phyloP scores from a whole-genome alignment of 352 stramenopile species.

The Pythium oligandrum region DNA sequence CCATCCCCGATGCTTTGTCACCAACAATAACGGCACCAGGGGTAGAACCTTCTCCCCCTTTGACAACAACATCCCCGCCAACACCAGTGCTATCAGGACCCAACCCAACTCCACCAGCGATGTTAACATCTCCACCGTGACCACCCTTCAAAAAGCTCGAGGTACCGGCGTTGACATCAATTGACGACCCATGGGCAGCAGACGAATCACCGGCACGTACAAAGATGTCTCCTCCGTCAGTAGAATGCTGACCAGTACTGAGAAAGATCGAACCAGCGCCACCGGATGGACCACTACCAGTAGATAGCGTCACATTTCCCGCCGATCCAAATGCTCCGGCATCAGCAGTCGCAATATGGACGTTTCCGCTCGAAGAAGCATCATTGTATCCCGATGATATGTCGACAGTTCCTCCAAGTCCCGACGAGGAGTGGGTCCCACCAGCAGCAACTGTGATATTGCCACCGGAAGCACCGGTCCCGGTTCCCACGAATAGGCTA shows the following conservation, averaged over 20 bases:
- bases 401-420: too few relatives aligned
- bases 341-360: too few relatives aligned
- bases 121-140: conserved; percentile 12
- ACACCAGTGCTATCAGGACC: neutral
- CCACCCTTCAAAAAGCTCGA: too few relatives aligned
- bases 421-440: too few relatives aligned
- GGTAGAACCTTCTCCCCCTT: conserved; percentile 5
- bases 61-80: neutral
- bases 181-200: too few relatives aligned
- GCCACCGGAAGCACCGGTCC: neutral
- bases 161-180: too few relatives aligned
- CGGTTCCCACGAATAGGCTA: conserved; percentile 4
- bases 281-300: conserved; percentile 1
- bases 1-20: conserved; percentile 17
- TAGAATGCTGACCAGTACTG: too few relatives aligned
- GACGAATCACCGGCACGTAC: too few relatives aligned
- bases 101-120: conserved; percentile 5
- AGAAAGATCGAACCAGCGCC: neutral
- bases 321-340: too few relatives aligned
- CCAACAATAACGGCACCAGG: conserved; percentile 17
- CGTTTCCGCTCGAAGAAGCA: too few relatives aligned
- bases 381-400: too few relatives aligned
- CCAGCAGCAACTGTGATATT: conserved; percentile 4
- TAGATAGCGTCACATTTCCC: neutral
- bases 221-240: too few relatives aligned